phyloP scores from a whole-genome alignment of 805 yeast species.

The Cephaloascus fragrans region DNA sequence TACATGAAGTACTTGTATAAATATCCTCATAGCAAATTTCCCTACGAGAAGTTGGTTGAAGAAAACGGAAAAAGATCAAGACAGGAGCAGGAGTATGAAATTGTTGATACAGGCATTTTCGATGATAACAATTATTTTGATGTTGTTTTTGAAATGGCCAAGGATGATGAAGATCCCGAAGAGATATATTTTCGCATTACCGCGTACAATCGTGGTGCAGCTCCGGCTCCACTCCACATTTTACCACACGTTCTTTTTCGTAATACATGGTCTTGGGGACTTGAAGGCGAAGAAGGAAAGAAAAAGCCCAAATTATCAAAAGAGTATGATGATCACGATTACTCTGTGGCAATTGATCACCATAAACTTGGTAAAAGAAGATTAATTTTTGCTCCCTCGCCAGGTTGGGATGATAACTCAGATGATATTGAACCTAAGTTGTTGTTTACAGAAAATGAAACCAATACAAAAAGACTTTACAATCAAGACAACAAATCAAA shows the following conservation, averaged over 20 bases:
- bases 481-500: constrained; percentile 46
- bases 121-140: constrained; percentile 76
- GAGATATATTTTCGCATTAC: constrained; percentile 77
- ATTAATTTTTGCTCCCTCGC: constrained; percentile 73
- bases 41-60: constrained; percentile 64
- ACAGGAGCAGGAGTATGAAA: constrained; percentile 66
- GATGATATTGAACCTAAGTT: constrained; percentile 68
- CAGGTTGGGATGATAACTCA: constrained; percentile 50
- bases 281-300: constrained; percentile 32
- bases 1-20: constrained; percentile 88
- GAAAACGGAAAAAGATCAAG: constrained; percentile 61
- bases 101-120: constrained; percentile 71
- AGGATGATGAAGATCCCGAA: constrained; percentile 70
- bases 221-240: constrained; percentile 82
- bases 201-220: constrained; percentile 74
- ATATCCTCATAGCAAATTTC: constrained; percentile 82
- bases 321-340: constrained; percentile 25
- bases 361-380: constrained; percentile 59
- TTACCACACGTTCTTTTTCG: constrained; percentile 78
- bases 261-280: constrained; percentile 93
- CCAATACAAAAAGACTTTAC: constrained; percentile 64
- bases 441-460: constrained; percentile 83
- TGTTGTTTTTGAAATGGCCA: constrained; percentile 83
- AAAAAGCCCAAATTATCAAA: constrained; percentile 40
- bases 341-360: constrained; percentile 52